A percentile compares a stretch with the other conserved stretches of the same genome.
Evolutionary conservation across 2,329 filamentous ascomycete genomes (phyloP).

Genomic region (Zasmidium cellare): DNA sequence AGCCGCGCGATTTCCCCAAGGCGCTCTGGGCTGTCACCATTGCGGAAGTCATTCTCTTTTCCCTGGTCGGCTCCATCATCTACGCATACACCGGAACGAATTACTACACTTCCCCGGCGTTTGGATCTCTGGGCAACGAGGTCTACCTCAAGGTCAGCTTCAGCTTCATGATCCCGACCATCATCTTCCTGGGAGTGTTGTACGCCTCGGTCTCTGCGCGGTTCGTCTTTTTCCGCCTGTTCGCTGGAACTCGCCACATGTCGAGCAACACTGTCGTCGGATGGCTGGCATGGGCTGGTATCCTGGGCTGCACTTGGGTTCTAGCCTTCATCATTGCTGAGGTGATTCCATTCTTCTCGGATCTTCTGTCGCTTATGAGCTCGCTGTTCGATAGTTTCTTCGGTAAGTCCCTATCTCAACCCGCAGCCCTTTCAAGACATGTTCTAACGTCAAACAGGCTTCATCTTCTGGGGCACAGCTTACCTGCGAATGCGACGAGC

Average conservation of each 20-base stretch:
- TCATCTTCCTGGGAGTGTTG: conserved; percentile 87
- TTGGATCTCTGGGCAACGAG: conserved; percentile 74
- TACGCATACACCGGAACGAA: conserved; percentile 88
- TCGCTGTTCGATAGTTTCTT: conserved; percentile 91
- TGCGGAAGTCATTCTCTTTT: conserved; percentile 82
- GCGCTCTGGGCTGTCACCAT: conserved; percentile 89
- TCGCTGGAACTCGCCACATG: conserved; percentile 77
- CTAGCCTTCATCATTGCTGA: conserved; percentile 89
- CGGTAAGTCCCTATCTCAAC: conserved; percentile 38
- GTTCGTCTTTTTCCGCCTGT: conserved; percentile 89
- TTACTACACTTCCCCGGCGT: conserved; percentile 85
- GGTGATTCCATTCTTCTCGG: conserved; percentile 90
- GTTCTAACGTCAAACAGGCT: conserved; percentile 48
- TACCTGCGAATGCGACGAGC: conserved; percentile 74
- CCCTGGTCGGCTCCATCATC: conserved; percentile 74
- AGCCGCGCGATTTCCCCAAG: conserved; percentile 82
- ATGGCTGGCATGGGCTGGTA: conserved; percentile 75
- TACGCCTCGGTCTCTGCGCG: conserved; percentile 88
- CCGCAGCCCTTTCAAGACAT: neutral
- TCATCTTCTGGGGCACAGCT: conserved; percentile 89
- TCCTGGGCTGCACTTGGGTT: conserved; percentile 76
- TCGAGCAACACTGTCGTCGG: conserved; percentile 77
- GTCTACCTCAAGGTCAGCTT: conserved; percentile 85
- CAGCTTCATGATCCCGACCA: conserved; percentile 92
- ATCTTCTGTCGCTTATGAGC: conserved; percentile 72